Evolutionary conservation across 208 protist genomes (phyloP), one percentile per base, ranked within the genome.

Genomic region (Tritrichomonas foetus): DNA sequence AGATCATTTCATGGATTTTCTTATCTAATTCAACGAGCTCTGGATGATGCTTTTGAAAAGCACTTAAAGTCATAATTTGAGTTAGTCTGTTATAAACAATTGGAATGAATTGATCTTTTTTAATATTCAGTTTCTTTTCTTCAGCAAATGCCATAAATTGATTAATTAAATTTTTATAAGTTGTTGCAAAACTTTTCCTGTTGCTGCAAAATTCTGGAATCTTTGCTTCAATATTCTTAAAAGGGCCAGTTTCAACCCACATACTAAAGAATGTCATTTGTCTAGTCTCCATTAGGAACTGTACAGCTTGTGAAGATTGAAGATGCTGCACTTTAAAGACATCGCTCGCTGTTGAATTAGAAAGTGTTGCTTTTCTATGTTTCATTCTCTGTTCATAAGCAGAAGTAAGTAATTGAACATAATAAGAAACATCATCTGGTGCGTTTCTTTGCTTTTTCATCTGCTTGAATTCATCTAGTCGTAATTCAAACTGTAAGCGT

Each of bases 341-440:
- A 57, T 89, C 78, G 27, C 27, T 89, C 1, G 47, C 25, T 53
- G 78, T 36, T n/a, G 41, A 53, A 30, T 53, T 89, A 0, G 47
- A 57, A 39, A 89, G 39, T 8, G 78, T 89, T 25, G 44, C 78
- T 57, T 89, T 89, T 39, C 78, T 41, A n/a, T 89, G 78, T 39
- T 53, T 89, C 78, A 89, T 89, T n/a, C 78, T 25, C 13, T 39
- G 22, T n/a, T 89, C 78, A 50, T 89, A 89, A 8, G 78, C 78
- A 5, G 41, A 57, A n/a, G 44, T 89, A 16, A 89, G 47, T 3
- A 89, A 27, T n/a, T 57, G 41, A 57, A 89, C 41, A 89, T 89
- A 89, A 89, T 57, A 89, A 57, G 20, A 27, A 9, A 89, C 78
- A 57, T 89, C 47, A 57, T 89, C 78, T 89, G 78, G 78, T 0